phyloP scores from a whole-genome alignment of 306 rosid species.

The Sphenostylis stenocarpa region DNA sequence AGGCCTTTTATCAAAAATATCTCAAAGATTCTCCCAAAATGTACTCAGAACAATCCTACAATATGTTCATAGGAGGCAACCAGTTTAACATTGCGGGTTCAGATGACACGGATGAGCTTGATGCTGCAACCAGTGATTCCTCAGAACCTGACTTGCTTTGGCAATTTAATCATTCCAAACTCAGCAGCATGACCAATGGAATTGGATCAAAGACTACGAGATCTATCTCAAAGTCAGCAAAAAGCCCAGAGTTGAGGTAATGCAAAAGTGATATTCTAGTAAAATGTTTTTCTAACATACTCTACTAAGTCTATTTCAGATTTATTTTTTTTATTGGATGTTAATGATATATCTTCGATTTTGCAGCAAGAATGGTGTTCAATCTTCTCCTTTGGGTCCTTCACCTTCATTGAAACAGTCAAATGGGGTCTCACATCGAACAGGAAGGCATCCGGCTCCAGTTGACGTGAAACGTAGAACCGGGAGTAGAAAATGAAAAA shows the following conservation, averaged over 20 bases:
- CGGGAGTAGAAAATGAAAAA: constrained; percentile 65
- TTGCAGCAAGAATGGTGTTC: constrained; percentile 53
- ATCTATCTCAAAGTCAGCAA: constrained; percentile 47
- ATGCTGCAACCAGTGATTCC: constrained; percentile 95
- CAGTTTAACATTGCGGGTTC: constrained; percentile 56
- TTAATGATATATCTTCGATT: constrained; percentile 19
- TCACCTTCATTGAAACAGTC: constrained; percentile 70
- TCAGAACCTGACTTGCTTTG: constrained; percentile 94
- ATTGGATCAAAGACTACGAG: constrained; percentile 58
- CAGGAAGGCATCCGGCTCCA: constrained; percentile 67
- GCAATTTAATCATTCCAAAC: constrained; percentile 85
- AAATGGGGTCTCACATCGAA: constrained; percentile 59
- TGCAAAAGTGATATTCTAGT: neutral
- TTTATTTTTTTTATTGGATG: neutral
- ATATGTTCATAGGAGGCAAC: constrained; percentile 63
- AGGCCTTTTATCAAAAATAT: constrained; percentile 76
- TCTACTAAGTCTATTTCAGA: neutral
- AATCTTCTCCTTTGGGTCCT: constrained; percentile 56
- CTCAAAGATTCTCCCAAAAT: constrained; percentile 76
- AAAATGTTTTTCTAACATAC: neutral
- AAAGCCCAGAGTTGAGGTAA: constrained; percentile 85
- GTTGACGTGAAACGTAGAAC: constrained; percentile 70
- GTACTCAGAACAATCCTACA: constrained; percentile 66
- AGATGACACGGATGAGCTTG: constrained; percentile 80
- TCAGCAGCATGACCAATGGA: constrained; percentile 51